phyloP scores from a whole-genome alignment of 2,329 filamentous ascomycete species.

The Gaeumannomyces sp. region DNA sequence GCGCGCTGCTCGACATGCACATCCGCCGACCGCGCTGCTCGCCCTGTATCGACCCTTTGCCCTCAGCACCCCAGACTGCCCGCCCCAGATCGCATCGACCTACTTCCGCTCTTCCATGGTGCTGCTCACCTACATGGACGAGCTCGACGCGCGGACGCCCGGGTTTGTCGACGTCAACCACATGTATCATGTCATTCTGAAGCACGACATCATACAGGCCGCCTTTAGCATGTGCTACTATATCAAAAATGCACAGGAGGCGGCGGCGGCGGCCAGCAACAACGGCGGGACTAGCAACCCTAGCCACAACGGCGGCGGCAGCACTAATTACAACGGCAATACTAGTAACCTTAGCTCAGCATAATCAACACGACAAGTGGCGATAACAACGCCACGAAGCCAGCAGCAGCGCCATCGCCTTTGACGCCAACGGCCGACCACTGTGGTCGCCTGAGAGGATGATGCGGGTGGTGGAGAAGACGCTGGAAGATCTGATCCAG shows the following conservation, averaged over 20 bases:
- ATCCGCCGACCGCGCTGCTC: slow-evolving; percentile 42
- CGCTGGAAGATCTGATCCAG: slow-evolving; percentile 16
- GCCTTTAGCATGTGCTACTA: slow-evolving; percentile 51
- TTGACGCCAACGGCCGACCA: slow-evolving; percentile 4
- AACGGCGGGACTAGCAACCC: background rate
- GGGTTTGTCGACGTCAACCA: slow-evolving; percentile 42
- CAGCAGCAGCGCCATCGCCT: background rate
- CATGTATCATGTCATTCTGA: slow-evolving; percentile 47
- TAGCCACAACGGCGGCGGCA: background rate
- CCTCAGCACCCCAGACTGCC: slow-evolving; percentile 42
- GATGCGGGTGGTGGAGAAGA: slow-evolving; percentile 19
- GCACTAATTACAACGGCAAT: background rate
- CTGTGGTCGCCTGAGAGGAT: slow-evolving; percentile 18
- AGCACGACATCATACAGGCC: slow-evolving; percentile 48
- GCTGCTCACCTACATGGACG: slow-evolving; percentile 49
- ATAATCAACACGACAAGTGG: background rate
- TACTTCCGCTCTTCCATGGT: slow-evolving; percentile 51
- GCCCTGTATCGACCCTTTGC: slow-evolving; percentile 50
- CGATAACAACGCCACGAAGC: background rate
- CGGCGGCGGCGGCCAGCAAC: slow-evolving; percentile 11
- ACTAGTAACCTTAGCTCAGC: background rate
- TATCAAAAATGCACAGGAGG: slow-evolving; percentile 31
- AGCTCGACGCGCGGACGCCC: slow-evolving; percentile 41
- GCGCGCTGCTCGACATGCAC: slow-evolving; percentile 48
- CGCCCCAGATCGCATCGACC: slow-evolving; percentile 43